phyloP scores from a whole-genome alignment of 345 rosid genomes.

The Punica granatum region DNA sequence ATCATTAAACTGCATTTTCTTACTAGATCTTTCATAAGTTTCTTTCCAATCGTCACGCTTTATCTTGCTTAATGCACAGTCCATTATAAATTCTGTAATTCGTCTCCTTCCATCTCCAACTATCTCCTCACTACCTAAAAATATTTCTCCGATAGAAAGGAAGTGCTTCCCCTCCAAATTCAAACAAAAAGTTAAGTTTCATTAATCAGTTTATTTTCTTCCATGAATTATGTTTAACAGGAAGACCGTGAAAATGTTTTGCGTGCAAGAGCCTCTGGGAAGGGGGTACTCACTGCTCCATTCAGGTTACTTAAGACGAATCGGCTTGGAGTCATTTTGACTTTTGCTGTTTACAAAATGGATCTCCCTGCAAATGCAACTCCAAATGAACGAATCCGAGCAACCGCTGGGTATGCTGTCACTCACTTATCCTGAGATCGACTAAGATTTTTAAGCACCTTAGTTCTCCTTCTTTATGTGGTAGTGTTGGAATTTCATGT shows the following conservation, averaged over 20 bases:
- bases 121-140: not conserved
- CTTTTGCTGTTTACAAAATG: conserved; percentile 81
- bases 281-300: conserved; percentile 95
- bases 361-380: conserved; percentile 80
- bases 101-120: not conserved
- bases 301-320: conserved; percentile 79
- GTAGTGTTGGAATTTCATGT: not conserved
- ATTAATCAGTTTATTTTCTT: not conserved
- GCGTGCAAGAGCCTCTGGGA: conserved; percentile 81
- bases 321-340: conserved; percentile 92
- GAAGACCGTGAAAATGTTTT: conserved; percentile 90
- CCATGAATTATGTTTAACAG: conserved; percentile 25
- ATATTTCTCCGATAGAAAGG: not conserved
- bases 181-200: not conserved
- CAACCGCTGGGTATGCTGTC: conserved; percentile 64
- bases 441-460: not conserved
- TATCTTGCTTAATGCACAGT: not conserved
- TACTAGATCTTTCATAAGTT: not conserved
- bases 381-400: conserved; percentile 72
- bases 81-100: not conserved
- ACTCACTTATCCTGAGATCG: not conserved
- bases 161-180: not conserved
- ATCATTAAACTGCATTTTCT: not conserved
- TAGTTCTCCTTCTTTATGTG: not conserved
- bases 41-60: not conserved